Conservation (phyloP, 2,329 filamentous ascomycete species). For the Stemphylium beticola region DNA sequence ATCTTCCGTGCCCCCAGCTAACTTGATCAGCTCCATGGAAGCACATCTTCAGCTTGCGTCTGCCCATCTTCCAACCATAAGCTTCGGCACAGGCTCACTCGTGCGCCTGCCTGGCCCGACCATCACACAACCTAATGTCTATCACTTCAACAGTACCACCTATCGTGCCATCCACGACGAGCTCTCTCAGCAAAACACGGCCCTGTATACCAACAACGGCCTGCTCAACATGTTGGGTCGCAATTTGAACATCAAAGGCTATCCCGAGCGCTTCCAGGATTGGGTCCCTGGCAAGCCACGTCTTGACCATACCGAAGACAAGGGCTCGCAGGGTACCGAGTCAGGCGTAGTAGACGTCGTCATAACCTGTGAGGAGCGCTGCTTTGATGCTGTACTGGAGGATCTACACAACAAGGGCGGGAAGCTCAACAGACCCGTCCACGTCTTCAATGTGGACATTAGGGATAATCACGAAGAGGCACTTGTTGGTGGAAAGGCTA, state of each 20-base stretch:
- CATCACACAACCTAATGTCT: slow-evolving; percentile 94
- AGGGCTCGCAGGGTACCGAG: slow-evolving; percentile 81
- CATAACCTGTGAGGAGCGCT: slow-evolving; percentile 96
- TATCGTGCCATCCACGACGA: slow-evolving; percentile 96
- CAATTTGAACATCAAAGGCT: slow-evolving; percentile 91
- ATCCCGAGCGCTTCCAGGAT: slow-evolving; percentile 96
- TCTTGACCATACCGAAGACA: slow-evolving; percentile 71
- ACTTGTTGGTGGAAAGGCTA: slow-evolving; percentile 85
- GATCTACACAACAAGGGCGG: slow-evolving; percentile 86
- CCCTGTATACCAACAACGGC: slow-evolving; percentile 89
- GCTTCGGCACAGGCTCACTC: slow-evolving; percentile 93
- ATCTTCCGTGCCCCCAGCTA: slow-evolving; percentile 8
- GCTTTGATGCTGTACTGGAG: slow-evolving; percentile 97
- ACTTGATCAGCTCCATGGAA: slow-evolving; percentile 80
- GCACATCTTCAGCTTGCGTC: slow-evolving; percentile 91
- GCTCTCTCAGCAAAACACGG: slow-evolving; percentile 80
- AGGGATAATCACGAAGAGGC: slow-evolving; percentile 98
- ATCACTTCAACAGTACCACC: slow-evolving; percentile 96
- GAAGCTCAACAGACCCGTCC: slow-evolving; percentile 88
- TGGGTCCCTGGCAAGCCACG: slow-evolving; percentile 89
- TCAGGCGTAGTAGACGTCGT: slow-evolving; percentile 91
- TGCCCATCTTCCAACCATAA: slow-evolving; percentile 89
- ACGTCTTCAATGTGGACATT: slow-evolving; percentile 98
- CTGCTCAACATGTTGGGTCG: slow-evolving; percentile 94
- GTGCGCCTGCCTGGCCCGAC: slow-evolving; percentile 91